Conservation (phyloP, 1,284 basidiomycete genomes). For the Melampsora americana region DNA sequence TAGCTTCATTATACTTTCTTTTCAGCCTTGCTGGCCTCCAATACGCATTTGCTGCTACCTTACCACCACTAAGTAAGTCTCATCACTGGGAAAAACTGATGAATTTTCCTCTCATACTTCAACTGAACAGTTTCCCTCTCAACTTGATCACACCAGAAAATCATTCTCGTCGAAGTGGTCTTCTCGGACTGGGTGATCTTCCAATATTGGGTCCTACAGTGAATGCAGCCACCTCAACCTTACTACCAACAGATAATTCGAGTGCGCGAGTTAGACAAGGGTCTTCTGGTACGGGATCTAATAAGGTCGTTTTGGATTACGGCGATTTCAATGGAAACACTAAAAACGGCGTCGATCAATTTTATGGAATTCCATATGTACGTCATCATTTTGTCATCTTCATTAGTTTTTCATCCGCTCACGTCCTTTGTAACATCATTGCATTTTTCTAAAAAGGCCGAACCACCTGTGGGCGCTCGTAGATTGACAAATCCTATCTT, state of each 20-base stretch:
- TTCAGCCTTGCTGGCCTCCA: too few species aligned
- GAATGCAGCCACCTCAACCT: neutral
- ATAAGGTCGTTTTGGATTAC: neutral
- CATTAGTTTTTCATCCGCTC: neutral
- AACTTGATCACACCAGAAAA: neutral
- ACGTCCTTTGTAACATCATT: neutral
- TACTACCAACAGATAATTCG: neutral
- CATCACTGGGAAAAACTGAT: too few species aligned
- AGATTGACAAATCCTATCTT: neutral
- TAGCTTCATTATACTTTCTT: too few species aligned
- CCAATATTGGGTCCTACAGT: neutral
- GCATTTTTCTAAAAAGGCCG: neutral
- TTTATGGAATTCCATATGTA: slow-evolving; percentile 13
- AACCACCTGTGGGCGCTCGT: slow-evolving; percentile 4
- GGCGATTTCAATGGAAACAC: slow-evolving; percentile 4
- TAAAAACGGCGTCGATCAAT: neutral
- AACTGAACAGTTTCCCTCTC: too few species aligned
- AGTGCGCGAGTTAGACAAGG: neutral
- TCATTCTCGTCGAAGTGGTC: neutral
- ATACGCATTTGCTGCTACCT: too few species aligned
- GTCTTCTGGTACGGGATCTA: neutral
- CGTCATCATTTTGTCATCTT: neutral
- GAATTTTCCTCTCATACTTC: too few species aligned
- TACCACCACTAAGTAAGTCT: too few species aligned
- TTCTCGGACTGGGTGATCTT: neutral